phyloP scores from a whole-genome alignment of 306 rosid genomes.

The Ammopiptanthus mongolicus region DNA sequence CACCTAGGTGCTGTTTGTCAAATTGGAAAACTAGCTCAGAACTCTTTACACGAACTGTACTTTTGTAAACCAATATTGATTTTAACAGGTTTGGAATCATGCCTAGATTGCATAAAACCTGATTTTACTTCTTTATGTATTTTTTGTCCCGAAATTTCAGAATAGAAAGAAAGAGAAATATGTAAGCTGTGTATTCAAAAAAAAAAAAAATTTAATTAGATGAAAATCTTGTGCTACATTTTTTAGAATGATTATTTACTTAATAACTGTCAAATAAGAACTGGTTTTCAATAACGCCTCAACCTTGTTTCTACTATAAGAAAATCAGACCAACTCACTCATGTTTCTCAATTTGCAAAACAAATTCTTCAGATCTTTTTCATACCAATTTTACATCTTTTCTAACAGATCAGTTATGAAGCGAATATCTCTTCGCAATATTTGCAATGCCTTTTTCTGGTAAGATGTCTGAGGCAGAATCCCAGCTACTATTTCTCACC shows the following conservation, averaged over 20 bases:
- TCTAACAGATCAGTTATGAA: neutral
- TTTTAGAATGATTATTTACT: neutral
- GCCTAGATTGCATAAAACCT: neutral
- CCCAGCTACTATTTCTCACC: neutral
- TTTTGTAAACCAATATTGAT: neutral
- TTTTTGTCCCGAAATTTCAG: neutral
- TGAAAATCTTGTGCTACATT: neutral
- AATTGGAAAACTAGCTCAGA: constrained; percentile 1
- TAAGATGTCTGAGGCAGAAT: constrained; percentile 7
- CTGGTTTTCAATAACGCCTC: neutral
- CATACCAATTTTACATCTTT: neutral
- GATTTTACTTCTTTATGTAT: neutral
- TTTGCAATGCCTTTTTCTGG: neutral
- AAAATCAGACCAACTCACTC: neutral
- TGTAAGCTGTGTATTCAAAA: neutral
- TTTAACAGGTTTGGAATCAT: neutral
- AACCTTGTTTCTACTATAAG: neutral
- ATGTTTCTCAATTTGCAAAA: neutral
- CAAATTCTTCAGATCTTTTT: neutral
- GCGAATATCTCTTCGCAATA: neutral
- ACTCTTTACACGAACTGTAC: neutral
- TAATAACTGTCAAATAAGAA: neutral
- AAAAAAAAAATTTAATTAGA: neutral
- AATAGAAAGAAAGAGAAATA: neutral
- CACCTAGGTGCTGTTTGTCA: neutral